Percentiles rank a stretch among this genome's conserved stretches.
These are phyloP conservation scores for Pterocarpus macrocarpus DNA, from an alignment of 306 rosid species.

Conservation along the genomic window DNA sequence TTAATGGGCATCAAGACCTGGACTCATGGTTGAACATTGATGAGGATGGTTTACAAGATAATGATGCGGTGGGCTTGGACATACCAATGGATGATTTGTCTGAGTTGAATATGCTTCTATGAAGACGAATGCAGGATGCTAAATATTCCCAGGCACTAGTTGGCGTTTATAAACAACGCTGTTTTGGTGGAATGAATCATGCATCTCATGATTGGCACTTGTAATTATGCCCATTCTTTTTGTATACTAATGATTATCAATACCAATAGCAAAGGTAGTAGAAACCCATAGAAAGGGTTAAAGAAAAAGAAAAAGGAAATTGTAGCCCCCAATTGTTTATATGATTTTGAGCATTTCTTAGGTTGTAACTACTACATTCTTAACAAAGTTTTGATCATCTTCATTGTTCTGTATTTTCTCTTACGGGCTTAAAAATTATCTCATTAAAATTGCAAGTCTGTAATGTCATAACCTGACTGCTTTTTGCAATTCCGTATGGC, in stretches of 20 bases:
- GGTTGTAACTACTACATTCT: slow-evolving; percentile 47
- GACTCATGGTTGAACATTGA: slow-evolving; percentile 76
- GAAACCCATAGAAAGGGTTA: slow-evolving; percentile 45
- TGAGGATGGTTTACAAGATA: slow-evolving; percentile 70
- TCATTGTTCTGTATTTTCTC: background rate
- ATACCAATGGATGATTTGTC: slow-evolving; percentile 96
- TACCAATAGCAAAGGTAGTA: slow-evolving; percentile 57
- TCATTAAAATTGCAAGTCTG: background rate
- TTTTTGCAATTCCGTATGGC: background rate
- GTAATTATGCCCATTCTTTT: slow-evolving; percentile 82
- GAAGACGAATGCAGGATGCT: slow-evolving; percentile 58
- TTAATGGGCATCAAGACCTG: slow-evolving; percentile 70
- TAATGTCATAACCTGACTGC: slow-evolving; percentile 3
- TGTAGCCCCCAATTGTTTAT: slow-evolving; percentile 57
- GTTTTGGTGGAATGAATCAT: slow-evolving; percentile 52
- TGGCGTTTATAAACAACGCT: slow-evolving; percentile 53
- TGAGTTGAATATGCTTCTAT: slow-evolving; percentile 63
- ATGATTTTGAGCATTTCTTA: slow-evolving; percentile 42
- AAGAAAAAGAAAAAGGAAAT: slow-evolving; percentile 45
- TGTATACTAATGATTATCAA: slow-evolving; percentile 56
- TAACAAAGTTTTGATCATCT: slow-evolving; percentile 47
- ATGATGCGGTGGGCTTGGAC: slow-evolving; percentile 68
- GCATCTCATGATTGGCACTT: slow-evolving; percentile 67
- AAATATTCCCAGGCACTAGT: slow-evolving; percentile 55
- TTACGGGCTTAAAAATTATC: background rate